Conservation (phyloP, 208 protist species). For the Trichomonas vaginalis region DNA sequence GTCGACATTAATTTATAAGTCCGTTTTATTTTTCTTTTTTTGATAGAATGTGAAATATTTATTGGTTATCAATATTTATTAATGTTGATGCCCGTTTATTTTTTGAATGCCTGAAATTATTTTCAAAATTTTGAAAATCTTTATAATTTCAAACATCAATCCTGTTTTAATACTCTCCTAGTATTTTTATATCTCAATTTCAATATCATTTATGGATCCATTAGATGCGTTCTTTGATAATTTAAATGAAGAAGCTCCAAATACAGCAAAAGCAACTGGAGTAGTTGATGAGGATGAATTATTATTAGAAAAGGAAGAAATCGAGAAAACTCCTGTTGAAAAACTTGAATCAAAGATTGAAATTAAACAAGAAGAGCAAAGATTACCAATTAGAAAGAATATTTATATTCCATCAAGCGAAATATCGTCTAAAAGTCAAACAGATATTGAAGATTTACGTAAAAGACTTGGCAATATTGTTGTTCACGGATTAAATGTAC, state of each 20-base stretch:
- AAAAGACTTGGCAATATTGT: not conserved
- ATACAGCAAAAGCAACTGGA: too few relatives aligned
- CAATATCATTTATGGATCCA: too few relatives aligned
- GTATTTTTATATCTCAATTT: too few relatives aligned
- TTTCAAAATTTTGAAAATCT: too few relatives aligned
- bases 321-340: not conserved
- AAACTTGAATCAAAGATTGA: not conserved
- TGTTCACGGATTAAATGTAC: slow-evolving; percentile 38
- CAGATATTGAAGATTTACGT: not conserved
- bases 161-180: too few relatives aligned
- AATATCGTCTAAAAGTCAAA: not conserved
- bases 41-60: too few relatives aligned
- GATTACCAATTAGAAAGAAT: not conserved
- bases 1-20: not conserved
- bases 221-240: too few relatives aligned
- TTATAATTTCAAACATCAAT: too few relatives aligned
- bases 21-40: not conserved
- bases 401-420: not conserved
- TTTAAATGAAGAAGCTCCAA: too few relatives aligned
- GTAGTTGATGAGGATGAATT: not conserved
- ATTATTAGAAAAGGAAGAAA: not conserved
- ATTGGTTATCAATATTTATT: too few relatives aligned
- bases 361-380: not conserved
- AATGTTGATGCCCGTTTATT: too few relatives aligned
- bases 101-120: too few relatives aligned